Evolutionary conservation across 2,329 filamentous ascomycete genomes (phyloP), one percentile per base, ranked within the genome.

Genomic region (Botryotinia narcissicola): DNA sequence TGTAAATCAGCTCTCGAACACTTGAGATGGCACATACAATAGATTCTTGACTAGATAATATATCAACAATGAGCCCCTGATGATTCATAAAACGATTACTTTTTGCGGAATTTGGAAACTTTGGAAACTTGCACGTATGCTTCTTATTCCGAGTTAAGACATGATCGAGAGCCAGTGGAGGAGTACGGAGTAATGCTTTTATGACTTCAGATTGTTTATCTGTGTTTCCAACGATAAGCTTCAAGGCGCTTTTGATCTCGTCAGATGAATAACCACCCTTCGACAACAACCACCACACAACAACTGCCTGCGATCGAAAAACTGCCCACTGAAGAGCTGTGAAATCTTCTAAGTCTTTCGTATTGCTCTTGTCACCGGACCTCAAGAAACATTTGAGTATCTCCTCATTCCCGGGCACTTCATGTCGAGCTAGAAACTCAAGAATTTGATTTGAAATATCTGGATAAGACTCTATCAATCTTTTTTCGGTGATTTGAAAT

Each of bases 281-380:
- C 25, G 61, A 63, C n/a, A 63, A 44, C 29, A 63, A 44, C n/a
- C 61, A 63, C 61, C 61, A 63, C n/a, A 44, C 37, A 25, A 63
- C 3, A 29, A 63, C 61, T 7, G 25, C 25, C 25, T 42, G 25
- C 8, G 61, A 63, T 42, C 40, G 22, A 63, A 2, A 22, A 44
- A 63, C 61, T 14, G 61, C 61, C 61, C 61, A 63, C 25, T 63
- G 61, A 7, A 63, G 61, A 63, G 61, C 42, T 63, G 37, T 63
- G 22, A 63, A 44, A n/a, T 18, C 22, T 35, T 44, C 25, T 20
- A 22, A 42, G 42, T 64, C 25, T 44, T 32, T 16, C n/a, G n/a
- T n/a, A n/a, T n/a, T n/a, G n/a, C 42, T 29, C 61, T 64, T 10
- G n/a, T 8, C 25, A 22, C 8, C 20, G 7, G 44, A 22, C 2